Base-by-base conservation (phyloP, 768 basidiomycete species). In the Tulasnella sp. region DNA sequence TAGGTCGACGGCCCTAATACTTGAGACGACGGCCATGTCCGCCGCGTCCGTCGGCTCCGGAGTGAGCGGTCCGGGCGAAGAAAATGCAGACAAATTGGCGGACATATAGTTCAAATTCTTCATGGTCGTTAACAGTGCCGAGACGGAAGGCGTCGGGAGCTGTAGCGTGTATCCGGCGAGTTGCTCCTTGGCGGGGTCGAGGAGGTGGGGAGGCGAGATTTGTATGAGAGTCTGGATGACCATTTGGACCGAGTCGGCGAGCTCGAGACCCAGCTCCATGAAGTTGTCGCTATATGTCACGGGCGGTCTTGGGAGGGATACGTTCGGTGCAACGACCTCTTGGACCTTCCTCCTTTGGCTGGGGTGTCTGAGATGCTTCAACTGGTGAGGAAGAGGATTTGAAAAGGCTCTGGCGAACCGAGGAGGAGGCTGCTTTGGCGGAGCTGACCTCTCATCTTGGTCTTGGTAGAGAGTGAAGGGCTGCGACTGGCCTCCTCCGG, bases 151-250 rank as follows among this genome's bases (percentile, higher is more conserved):
- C 0, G 88, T 88, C 9, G 93, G 94, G 45, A 96, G 80, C 38
- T 88, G 84, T 24, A 97, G 72, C 1, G 91, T 80, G 70, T 89
- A 95, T 24, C 89, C 86, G 1, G 92, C 86, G 67, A 92, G 87
- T 68, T 93, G 92, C 68, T 97, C 93, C 70, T 88, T 94, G 2
- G 86, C 84, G n/a, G 88, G 82, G 68, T 96, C 92, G 48, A 96
- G 78, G 19, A 96, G 74, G 70, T 97, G 94, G 0, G 86, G 81
- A 3, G 93, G 92, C 0, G 88, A 88, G 64, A 96, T 77, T 67
- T 94, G 91, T 2, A 96, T 78, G 65, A 97, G 80, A 1, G 89
- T 94, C 69, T 96, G 91, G 41, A 95, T 85, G 61, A 89, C 82
- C 74, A 86, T 81, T 73, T 96, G 92, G 11, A 92, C 81, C 10